Evolutionary conservation across 179 eudicot species (phyloP).

Genomic region (Sideroxylon spinosum): DNA sequence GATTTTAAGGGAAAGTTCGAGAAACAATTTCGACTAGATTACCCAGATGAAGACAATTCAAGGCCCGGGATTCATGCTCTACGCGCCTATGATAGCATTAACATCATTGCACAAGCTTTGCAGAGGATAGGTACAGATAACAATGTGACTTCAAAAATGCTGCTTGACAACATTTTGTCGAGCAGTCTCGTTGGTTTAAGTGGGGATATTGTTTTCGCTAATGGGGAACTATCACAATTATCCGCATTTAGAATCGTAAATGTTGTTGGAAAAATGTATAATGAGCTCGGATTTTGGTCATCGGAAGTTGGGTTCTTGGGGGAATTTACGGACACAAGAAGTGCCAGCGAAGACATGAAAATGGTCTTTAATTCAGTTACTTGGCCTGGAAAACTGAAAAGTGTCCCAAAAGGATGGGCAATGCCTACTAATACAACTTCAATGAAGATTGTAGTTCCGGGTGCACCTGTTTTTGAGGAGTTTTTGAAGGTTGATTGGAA

Average conservation of each 20-base stretch:
- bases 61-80: conserved; percentile 39
- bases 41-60: conserved; percentile 28
- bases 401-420: conserved; percentile 48
- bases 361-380: conserved; percentile 15
- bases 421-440: conserved; percentile 30
- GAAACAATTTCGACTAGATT: conserved; percentile 14
- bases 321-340: neutral
- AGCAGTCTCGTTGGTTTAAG: conserved; percentile 36
- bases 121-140: neutral
- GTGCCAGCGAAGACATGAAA: neutral
- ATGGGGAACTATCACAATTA: conserved; percentile 13
- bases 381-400: conserved; percentile 43
- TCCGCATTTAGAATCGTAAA: conserved; percentile 29
- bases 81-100: conserved; percentile 38
- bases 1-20: conserved; percentile 29
- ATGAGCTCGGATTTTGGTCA: conserved; percentile 37
- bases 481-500: conserved; percentile 30
- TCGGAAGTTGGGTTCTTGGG: conserved; percentile 25
- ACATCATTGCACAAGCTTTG: conserved; percentile 22
- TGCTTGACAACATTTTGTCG: conserved; percentile 19
- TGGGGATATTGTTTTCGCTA: conserved; percentile 27
- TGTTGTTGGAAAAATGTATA: conserved; percentile 28
- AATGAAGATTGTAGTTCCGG: conserved; percentile 46
- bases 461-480: conserved; percentile 24
- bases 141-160: neutral